Base-by-base conservation (phyloP, 169 alveolate species). In the Babesia sp. region DNA sequence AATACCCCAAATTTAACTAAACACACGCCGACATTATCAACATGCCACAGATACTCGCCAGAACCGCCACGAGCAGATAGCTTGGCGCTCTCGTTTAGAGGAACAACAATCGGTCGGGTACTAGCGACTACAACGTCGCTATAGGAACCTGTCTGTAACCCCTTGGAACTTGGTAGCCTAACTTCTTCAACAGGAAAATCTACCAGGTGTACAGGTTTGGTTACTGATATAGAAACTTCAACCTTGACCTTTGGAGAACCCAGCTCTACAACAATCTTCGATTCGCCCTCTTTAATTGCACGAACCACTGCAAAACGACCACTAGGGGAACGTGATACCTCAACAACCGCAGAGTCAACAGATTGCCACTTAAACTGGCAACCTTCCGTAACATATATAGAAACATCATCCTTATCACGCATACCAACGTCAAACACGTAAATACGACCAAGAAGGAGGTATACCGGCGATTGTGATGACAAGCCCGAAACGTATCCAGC, bases 41-140 rank as follows among this genome's bases (percentile, higher is more conserved):
- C 83, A 31, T 45, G 31, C 54, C 51, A 72, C 37, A 24, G 31
- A 44, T 72, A 72, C 58, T 72, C 83, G 0, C 83, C 83, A 24
- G 83, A 72, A 1, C 83, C 83, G 14, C 83, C 83, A 29, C 69
- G 71, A 20, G 74, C 67, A 6, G 36, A 29, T n/a, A 72, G 74
- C 28, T 48, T 57, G n/a, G 48, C 74, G 54, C 20, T 29, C 34
- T 72, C 75, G 36, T 61, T 45, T 8, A 58, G 51, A 3, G 83
- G 83, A 12, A 72, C 39, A 6, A 72, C 63, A 28, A 72, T 16
- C 0, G 83, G 83, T 50, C 24, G 9, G 20, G 33, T 57, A 53
- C 83, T 72, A 20, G 33, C 64, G 2, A 31, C 60, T 3, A 69
- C 20, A 14, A 60, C 5, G 37, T 64, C 61, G 16, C 18, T 14